Evolutionary conservation across 345 rosid genomes (phyloP).

Genomic region (Durio zibethinus): DNA sequence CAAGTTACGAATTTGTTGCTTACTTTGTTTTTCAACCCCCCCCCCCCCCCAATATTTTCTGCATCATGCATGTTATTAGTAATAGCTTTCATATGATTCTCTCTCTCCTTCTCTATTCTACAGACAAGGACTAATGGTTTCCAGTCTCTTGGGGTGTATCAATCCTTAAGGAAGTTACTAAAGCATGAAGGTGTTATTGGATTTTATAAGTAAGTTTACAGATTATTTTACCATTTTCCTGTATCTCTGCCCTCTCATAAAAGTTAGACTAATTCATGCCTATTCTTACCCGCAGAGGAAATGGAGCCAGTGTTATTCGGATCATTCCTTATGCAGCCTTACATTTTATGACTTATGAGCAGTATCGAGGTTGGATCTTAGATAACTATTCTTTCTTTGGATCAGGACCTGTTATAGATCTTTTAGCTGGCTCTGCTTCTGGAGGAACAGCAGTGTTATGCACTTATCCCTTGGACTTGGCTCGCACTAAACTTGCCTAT

Average conservation of each 20-base stretch:
- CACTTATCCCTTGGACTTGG: slow-evolving; percentile 91
- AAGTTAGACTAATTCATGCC: slow-evolving; percentile 15
- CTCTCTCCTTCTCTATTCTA: not conserved
- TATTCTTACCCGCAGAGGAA: slow-evolving; percentile 57
- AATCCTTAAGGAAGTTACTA: slow-evolving; percentile 65
- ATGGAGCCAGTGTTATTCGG: slow-evolving; percentile 92
- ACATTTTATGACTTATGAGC: slow-evolving; percentile 95
- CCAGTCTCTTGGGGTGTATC: slow-evolving; percentile 69
- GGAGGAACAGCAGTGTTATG: slow-evolving; percentile 98
- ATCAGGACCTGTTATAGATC: slow-evolving; percentile 87
- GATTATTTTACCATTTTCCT: slow-evolving; percentile 9
- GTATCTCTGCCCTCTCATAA: not conserved
- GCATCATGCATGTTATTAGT: not conserved
- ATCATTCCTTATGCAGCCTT: slow-evolving; percentile 96
- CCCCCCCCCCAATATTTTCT: not conserved
- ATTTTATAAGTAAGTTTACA: slow-evolving; percentile 66
- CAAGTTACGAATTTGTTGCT: not conserved
- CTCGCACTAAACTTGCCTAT: slow-evolving; percentile 95
- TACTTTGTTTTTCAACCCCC: not conserved
- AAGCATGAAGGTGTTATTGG: slow-evolving; percentile 82
- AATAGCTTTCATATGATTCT: not conserved
- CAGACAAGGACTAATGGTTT: slow-evolving; percentile 88
- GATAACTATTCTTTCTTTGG: slow-evolving; percentile 66
- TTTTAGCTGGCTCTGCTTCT: slow-evolving; percentile 88
- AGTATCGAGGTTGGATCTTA: slow-evolving; percentile 85